Evolutionary conservation across 306 rosid species (phyloP).

Genomic region (Prunus kanzakura): DNA sequence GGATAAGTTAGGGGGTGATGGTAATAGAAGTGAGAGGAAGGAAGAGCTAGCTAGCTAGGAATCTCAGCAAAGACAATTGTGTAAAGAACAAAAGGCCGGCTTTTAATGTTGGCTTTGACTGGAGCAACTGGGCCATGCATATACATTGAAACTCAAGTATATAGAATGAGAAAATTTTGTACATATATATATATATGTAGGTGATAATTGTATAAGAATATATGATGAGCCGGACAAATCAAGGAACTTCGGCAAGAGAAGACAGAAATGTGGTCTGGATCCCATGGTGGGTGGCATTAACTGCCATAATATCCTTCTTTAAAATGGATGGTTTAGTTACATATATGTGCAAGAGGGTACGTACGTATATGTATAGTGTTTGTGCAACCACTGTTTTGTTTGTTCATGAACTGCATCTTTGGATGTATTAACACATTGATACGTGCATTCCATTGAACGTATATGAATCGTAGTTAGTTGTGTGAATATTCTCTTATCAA

Average conservation of each 20-base stretch:
- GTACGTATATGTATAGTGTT: not conserved
- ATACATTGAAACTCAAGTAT: not conserved
- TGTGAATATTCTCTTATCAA: too few relatives aligned
- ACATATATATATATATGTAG: not conserved
- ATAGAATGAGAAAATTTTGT: not conserved
- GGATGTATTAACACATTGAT: not conserved
- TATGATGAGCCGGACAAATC: constrained; percentile 19
- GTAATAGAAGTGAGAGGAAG: constrained; percentile 6
- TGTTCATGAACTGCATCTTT: not conserved
- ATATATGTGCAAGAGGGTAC: not conserved
- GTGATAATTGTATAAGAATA: not conserved
- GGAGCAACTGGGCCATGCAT: constrained; percentile 18
- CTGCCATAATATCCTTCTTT: not conserved
- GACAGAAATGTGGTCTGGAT: constrained; percentile 22
- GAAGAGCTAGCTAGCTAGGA: not conserved
- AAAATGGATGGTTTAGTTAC: not conserved
- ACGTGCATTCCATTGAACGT: too few relatives aligned
- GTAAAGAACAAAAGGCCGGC: constrained; percentile 51
- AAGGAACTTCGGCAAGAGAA: constrained; percentile 7
- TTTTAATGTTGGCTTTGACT: constrained; percentile 5
- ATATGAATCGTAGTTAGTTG: too few relatives aligned
- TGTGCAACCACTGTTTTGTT: not conserved
- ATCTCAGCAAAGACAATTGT: constrained; percentile 23
- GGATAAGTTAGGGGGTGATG: not conserved
- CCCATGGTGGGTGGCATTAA: constrained; percentile 5